Percentiles rank a stretch among this genome's conserved stretches.
Conservation (phyloP, 1,284 basidiomycete species). For the Omphalotus olearius region DNA sequence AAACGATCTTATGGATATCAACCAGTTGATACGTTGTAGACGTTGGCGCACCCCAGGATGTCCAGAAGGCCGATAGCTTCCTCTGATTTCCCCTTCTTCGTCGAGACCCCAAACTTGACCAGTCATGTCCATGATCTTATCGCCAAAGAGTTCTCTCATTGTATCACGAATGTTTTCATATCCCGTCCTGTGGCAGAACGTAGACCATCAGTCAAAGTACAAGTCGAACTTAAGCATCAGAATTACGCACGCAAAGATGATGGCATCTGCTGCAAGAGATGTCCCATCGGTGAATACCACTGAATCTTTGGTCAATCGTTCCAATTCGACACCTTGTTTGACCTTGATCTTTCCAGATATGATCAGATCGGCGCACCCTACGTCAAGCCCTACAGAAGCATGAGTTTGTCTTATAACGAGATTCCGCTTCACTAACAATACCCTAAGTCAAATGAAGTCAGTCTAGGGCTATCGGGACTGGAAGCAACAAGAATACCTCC, state of each 20-base stretch:
- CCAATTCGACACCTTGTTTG: conserved; percentile 27
- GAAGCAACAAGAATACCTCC: conserved; percentile 21
- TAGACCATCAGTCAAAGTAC: background rate
- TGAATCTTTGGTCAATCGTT: conserved; percentile 19
- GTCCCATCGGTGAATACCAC: conserved; percentile 30
- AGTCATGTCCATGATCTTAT: conserved; percentile 19
- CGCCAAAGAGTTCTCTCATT: conserved; percentile 20
- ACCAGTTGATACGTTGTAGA: background rate
- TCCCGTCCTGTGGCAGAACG: conserved; percentile 21
- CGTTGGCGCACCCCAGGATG: conserved; percentile 26
- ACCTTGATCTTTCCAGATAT: conserved; percentile 23
- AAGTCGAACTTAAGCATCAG: background rate
- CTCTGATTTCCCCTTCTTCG: conserved; percentile 22
- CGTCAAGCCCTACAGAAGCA: conserved; percentile 29
- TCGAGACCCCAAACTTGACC: conserved; percentile 22
- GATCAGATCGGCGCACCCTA: conserved; percentile 33
- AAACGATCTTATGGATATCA: background rate
- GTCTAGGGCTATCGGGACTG: no score
- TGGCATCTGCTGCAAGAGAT: conserved; percentile 25
- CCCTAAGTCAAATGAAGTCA: no score
- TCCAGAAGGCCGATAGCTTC: conserved; percentile 27
- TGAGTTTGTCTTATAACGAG: no score
- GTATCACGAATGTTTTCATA: conserved; percentile 17
- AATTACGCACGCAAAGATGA: conserved; percentile 26
- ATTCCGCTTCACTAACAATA: no score